These are phyloP conservation scores for Camelina sativa DNA, from an alignment of 345 rosid genomes.

Conservation along the genomic window DNA sequence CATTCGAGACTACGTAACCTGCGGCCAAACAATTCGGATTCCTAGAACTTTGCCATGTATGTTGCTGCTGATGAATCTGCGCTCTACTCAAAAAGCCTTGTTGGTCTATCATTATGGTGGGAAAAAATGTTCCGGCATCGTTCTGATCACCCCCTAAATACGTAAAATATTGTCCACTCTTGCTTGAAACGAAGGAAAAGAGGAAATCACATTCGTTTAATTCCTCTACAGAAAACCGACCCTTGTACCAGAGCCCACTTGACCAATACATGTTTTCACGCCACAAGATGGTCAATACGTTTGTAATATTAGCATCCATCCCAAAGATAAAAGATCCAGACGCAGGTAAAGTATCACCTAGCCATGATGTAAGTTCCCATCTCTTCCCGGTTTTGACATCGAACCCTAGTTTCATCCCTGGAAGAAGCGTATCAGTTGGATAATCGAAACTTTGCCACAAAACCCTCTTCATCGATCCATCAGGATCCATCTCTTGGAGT, in stretches of 20 bases:
- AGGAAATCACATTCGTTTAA: background rate
- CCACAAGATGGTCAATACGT: conserved; percentile 37
- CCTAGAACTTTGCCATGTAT: background rate
- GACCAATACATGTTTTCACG: conserved; percentile 34
- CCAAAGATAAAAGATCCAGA: conserved; percentile 40
- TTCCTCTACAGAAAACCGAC: background rate
- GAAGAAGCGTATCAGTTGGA: conserved; percentile 50
- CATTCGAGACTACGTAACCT: background rate
- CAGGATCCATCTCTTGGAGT: conserved; percentile 38
- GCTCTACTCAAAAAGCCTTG: background rate
- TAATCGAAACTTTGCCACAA: conserved; percentile 55
- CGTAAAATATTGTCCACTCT: conserved; percentile 37
- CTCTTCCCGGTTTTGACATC: conserved; percentile 38
- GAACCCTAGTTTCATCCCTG: conserved; percentile 59
- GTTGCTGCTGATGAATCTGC: no score
- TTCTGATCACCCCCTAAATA: conserved; percentile 1
- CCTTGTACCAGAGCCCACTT: conserved; percentile 34
- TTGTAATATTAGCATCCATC: conserved; percentile 36
- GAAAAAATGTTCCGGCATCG: background rate
- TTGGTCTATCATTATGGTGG: conserved; percentile 22
- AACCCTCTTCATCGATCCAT: conserved; percentile 37
- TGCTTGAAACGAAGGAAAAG: conserved; percentile 37
- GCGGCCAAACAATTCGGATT: background rate
- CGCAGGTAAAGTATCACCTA: conserved; percentile 11
- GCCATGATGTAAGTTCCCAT: conserved; percentile 49